These are phyloP conservation scores for Phytopythium sindhum DNA, from an alignment of 352 stramenopile species.

Conservation along the genomic window DNA sequence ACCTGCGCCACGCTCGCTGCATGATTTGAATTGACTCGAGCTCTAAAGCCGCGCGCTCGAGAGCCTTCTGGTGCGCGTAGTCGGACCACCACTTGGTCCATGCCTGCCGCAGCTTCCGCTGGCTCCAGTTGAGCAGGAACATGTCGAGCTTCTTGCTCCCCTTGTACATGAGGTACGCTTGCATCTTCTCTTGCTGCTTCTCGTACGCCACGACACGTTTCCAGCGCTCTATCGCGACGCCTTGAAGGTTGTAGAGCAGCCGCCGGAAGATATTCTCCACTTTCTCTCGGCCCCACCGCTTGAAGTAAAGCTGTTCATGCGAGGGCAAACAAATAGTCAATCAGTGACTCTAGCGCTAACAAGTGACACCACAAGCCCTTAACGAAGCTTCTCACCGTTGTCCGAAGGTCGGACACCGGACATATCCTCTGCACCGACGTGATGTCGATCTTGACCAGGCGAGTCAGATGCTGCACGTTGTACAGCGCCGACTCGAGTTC, in stretches of 20 bases:
- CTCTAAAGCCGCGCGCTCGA: constrained; percentile 45
- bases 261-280: constrained; percentile 72
- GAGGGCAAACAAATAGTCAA: neutral
- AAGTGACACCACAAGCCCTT: neutral
- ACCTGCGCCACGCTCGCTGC: constrained; percentile 57
- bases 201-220: constrained; percentile 40
- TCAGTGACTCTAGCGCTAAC: neutral
- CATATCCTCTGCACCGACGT: constrained; percentile 67
- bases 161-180: constrained; percentile 76
- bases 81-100: constrained; percentile 71
- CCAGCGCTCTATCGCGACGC: constrained; percentile 61
- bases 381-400: constrained; percentile 23
- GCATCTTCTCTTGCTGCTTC: constrained; percentile 72
- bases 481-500: constrained; percentile 56
- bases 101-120: constrained; percentile 58
- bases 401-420: constrained; percentile 51
- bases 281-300: constrained; percentile 76
- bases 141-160: constrained; percentile 71
- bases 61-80: constrained; percentile 44
- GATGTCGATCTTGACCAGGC: constrained; percentile 74
- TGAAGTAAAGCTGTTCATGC: constrained; percentile 56
- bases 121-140: constrained; percentile 67
- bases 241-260: constrained; percentile 64
- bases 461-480: constrained; percentile 64
- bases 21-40: constrained; percentile 50